These are phyloP conservation scores for Chrysosporium keratinophilum DNA, from an alignment of 2,329 filamentous ascomycete genomes.

Conservation along the genomic window DNA sequence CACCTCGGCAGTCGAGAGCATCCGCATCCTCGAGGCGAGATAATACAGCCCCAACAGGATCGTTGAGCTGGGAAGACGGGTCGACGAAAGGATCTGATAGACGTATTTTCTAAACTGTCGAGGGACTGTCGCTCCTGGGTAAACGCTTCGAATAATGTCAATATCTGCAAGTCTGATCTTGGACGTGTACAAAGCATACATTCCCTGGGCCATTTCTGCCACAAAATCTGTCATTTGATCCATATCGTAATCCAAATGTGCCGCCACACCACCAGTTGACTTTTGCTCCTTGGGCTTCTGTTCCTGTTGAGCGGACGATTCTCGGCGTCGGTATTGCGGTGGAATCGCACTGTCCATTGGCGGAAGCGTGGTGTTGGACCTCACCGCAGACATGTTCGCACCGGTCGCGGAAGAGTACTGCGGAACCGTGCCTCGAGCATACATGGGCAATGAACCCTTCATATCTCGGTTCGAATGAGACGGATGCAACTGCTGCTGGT, in stretches of 20 bases:
- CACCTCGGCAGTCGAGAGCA: slow-evolving; percentile 49
- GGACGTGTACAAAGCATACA: slow-evolving; percentile 52
- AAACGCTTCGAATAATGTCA: slow-evolving; percentile 54
- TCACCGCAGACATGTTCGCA: slow-evolving; percentile 34
- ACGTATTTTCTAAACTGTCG: slow-evolving; percentile 84
- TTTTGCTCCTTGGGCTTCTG: slow-evolving; percentile 49
- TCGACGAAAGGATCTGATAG: slow-evolving; percentile 79
- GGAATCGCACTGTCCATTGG: slow-evolving; percentile 35
- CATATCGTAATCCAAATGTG: slow-evolving; percentile 93
- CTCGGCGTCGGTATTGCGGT: slow-evolving; percentile 34
- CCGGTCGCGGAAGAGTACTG: slow-evolving; percentile 29
- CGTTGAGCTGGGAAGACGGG: slow-evolving; percentile 78
- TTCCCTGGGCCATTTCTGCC: slow-evolving; percentile 71
- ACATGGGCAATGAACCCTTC: slow-evolving; percentile 18
- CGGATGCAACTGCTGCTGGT: slow-evolving; percentile 24
- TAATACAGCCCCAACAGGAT: slow-evolving; percentile 88
- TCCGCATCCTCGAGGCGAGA: slow-evolving; percentile 69
- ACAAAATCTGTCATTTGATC: slow-evolving; percentile 93
- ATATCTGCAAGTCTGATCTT: slow-evolving; percentile 50
- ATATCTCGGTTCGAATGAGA: slow-evolving; percentile 29
- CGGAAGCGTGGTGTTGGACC: slow-evolving; percentile 31
- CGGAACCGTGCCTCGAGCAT: slow-evolving; percentile 21
- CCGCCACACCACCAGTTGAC: slow-evolving; percentile 74
- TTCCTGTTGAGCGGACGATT: slow-evolving; percentile 17
- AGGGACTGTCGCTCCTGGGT: slow-evolving; percentile 52